Evolutionary conservation across 139 green algal species (phyloP), one percentile per base, ranked within the genome.

Genomic region (Chlamydomonas sp.): DNA sequence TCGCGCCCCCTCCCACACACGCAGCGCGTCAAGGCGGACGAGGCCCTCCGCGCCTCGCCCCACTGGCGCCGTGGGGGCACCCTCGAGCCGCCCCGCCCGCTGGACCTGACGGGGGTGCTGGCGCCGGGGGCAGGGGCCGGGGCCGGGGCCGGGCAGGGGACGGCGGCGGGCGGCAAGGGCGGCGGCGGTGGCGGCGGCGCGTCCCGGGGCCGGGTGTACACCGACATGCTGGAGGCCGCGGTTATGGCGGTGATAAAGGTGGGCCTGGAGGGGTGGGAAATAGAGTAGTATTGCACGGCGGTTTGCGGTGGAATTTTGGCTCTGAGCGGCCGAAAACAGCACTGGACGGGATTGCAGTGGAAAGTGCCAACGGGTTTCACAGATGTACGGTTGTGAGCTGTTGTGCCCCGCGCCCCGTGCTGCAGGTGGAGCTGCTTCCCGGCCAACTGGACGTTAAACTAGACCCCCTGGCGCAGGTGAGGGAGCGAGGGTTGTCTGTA

Each of bases 141-240:
- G 31, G 31, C 31, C 31, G 31, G 31, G 66, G 66, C 9, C 10
- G 66, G 10, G 66, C 66, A 71, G 66, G 10, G 66, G 10, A 14
- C 12, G 10, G 12, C 66, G 66, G 66, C 9, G 66, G 66, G 10
- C 10, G 66, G 66, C 10, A 10, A 14, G 10, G 66, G 66, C 66
- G 66, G 66, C 66, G 12, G 66, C 66, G 66, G 66, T 14, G 66
- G 10, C 10, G 10, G 10, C 66, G 66, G 66, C 66, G 10, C 66
- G 66, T 71, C 9, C 66, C 10, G 66, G 10, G 66, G 66, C 66
- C 75, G 67, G 4, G 61, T 69, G 58, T 85, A 85, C 72, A 90
- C 90, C 0, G 86, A 90, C 80, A 92, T 90, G 86, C 63, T 89
- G 69, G 90, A 90, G 59, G 86, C 86, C 7, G 90, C 86, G 16